Evolutionary conservation across 257 asterid species (phyloP), one percentile per base, ranked within the genome.

Genomic region (Primulina huaijiensis): DNA sequence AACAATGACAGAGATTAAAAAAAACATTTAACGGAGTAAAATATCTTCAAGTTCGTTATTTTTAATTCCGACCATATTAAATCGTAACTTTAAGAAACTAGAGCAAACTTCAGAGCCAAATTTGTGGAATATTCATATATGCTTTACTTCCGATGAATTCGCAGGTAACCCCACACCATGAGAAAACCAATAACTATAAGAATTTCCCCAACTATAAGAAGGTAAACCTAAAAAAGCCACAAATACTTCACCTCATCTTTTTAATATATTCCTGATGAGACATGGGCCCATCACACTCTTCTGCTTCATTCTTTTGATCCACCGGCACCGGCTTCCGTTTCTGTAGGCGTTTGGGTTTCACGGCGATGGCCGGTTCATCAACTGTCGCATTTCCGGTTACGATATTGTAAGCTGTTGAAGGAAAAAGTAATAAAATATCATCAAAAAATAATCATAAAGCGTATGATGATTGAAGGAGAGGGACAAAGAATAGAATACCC

Each of bases 401-500:
- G 53, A 43, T 43, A 43, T 43, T 43, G 53, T 43, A 43, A 43
- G 53, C 53, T 43, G 53, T 43, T 3, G 53, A 43, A 11, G 53
- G 50, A 10, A 12, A 12, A 43, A 43, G n/a, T 0, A 43, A 43
- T 6, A 8, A 0, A 43, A 43, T 43, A 11, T 11, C 53, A 43
- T 11, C 8, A 43, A 11, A 11, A 43, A 43, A 43, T 43, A 17
- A 43, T 12, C 4, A 43, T 43, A 3, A 12, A 43, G 11, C 53
- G 11, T 35, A 35, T 5, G 37, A 33, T 2, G 16, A 8, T 0
- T 38, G 50, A 3, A 38, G n/a, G 40, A 35, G 40, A 8, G 10
- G 40, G 9, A 38, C 30, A 43, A 12, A 11, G 3, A 11, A 11
- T 2, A 8, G 14, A 40, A 5, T 79, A 91, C 96, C 81, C 14